Percentiles rank a stretch among this genome's conserved stretches.
Evolutionary conservation across 2,329 filamentous ascomycete genomes (phyloP).

Genomic region (Fragosphaeria purpurea): DNA sequence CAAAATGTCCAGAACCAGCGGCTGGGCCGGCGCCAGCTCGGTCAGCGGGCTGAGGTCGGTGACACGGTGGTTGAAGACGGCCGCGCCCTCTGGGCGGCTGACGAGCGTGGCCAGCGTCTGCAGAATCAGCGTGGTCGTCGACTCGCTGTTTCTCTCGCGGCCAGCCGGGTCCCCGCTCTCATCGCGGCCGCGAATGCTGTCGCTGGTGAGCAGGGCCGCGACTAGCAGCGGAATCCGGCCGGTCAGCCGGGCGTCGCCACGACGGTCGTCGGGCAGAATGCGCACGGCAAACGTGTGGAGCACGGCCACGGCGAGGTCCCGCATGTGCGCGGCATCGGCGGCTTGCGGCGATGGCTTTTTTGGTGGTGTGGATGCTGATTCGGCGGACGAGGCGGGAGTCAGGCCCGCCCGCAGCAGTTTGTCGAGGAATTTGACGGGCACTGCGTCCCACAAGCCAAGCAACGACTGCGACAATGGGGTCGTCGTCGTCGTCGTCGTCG

Average conservation of each 20-base stretch:
- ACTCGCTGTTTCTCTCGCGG: slow-evolving; percentile 29
- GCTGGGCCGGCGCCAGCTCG: slow-evolving; percentile 45
- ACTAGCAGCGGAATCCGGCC: slow-evolving; percentile 44
- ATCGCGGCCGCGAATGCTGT: not conserved
- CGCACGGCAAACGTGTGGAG: slow-evolving; percentile 48
- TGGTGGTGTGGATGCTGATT: slow-evolving; percentile 13
- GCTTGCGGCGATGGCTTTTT: not conserved
- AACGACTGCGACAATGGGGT: slow-evolving; percentile 21
- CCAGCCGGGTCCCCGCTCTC: not conserved
- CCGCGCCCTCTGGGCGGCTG: slow-evolving; percentile 39
- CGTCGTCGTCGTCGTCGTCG: not conserved
- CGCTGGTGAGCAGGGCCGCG: slow-evolving; percentile 40
- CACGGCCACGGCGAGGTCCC: slow-evolving; percentile 52
- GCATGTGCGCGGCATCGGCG: slow-evolving; percentile 47
- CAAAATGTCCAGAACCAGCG: slow-evolving; percentile 45
- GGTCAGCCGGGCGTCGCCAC: slow-evolving; percentile 36
- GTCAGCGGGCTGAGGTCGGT: slow-evolving; percentile 42
- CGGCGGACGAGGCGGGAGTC: not conserved
- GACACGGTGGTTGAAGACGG: slow-evolving; percentile 32
- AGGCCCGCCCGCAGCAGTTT: slow-evolving; percentile 48
- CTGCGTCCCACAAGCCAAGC: slow-evolving; percentile 45
- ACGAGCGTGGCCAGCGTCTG: slow-evolving; percentile 48
- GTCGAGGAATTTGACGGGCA: slow-evolving; percentile 55
- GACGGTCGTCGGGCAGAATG: slow-evolving; percentile 41
- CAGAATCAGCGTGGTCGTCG: slow-evolving; percentile 43